Conservation (phyloP, 345 rosid species). For the Melaleuca quinquenervia region DNA sequence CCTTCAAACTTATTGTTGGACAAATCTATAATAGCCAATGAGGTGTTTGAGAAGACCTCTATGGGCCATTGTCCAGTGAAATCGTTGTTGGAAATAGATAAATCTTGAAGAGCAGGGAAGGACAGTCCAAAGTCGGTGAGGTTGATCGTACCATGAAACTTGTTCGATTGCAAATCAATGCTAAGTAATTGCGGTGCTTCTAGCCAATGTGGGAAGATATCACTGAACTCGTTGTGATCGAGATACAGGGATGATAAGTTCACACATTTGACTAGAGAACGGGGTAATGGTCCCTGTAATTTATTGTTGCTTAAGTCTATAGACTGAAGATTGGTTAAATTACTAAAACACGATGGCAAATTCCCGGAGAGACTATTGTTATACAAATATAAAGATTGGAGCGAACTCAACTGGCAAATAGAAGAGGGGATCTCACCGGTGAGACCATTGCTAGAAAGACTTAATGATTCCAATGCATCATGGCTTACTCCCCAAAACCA, state of each 20-base stretch:
- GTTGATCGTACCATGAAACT: background rate
- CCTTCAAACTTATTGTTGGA: background rate
- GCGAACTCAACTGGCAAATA: background rate
- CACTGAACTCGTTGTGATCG: rapidly evolving
- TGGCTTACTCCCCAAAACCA: too few species aligned
- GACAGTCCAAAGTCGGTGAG: background rate
- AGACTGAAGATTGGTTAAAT: rapidly evolving
- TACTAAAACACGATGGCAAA: background rate
- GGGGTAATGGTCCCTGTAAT: background rate
- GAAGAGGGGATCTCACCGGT: background rate
- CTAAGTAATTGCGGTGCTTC: rapidly evolving
- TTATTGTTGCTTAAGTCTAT: background rate
- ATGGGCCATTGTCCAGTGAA: background rate
- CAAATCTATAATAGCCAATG: background rate
- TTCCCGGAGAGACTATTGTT: background rate
- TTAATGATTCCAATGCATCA: too few species aligned
- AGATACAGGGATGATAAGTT: rapidly evolving
- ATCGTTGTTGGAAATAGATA: background rate
- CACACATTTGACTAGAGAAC: background rate
- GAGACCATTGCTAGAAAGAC: too few species aligned
- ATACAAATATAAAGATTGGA: rapidly evolving
- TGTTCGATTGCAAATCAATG: background rate
- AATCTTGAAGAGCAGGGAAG: rapidly evolving
- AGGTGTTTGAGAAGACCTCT: background rate
- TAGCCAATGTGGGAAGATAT: background rate